Evolutionary conservation across 2,329 filamentous ascomycete species (phyloP), one percentile per base, ranked within the genome.

Genomic region (Aspergillus vadensis): DNA sequence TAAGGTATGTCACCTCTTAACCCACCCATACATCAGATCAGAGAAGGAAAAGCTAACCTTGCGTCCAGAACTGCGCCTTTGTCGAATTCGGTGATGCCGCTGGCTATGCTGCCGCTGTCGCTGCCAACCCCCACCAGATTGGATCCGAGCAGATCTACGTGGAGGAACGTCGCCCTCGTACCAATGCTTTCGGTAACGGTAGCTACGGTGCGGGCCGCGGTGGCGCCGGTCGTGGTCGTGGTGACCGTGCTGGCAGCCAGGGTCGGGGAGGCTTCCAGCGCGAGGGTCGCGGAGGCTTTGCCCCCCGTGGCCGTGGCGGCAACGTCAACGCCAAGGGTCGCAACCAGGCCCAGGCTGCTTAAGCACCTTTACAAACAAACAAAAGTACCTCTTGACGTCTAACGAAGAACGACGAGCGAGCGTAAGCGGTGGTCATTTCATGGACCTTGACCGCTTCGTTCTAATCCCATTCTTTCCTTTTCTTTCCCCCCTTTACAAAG

Each of bases 11-110:
- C 27, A n/a, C 5, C 27, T 23, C 43, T 10, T 58, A 39, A 19
- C 27, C 21, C 8, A n/a, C 9, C 19, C n/a, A 4, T 4, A 14
- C 9, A 36, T 12, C 27, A 41, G 5, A 41, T 8, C 21, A 17
- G 19, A 19, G 9, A 49, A 49, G 44, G 5, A 30, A 5, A 27
- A 21, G 63, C 52, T 65, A 44, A 55, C n/a, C 19, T 23, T 23
- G 7, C 36, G 23, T 56, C 27, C 73, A 96, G 94, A 97, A 95
- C 84, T 97, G 92, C 73, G 95, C 95, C 25, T 98, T 98, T 74
- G 91, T 97, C 62, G 95, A 99, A 77, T 99, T 95, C 78, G 90
- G 88, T 73, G 90, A 89, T 50, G 75, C 86, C 21, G 87, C 92
- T 58, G 92, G 87, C 50, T 97, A 96, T 79, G 86, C 91, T 76